phyloP scores from a whole-genome alignment of 2,329 filamentous ascomycete species.

The Cryphonectria naterciae region DNA sequence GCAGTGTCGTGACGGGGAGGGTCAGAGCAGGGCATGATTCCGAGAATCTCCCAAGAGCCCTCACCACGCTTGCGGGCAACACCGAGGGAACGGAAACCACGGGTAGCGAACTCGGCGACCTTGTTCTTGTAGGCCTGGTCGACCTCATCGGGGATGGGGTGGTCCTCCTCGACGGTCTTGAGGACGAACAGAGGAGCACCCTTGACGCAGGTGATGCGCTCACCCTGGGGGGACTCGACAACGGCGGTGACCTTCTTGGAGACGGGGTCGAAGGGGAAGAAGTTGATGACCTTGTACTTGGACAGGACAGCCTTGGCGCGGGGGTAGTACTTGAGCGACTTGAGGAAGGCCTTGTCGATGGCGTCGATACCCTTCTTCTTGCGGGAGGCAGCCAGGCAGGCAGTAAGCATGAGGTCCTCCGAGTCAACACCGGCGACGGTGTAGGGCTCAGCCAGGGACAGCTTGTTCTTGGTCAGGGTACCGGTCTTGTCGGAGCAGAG shows the following conservation, averaged over 20 bases:
- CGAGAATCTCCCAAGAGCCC: conserved; percentile 85
- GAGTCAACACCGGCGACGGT: conserved; percentile 80
- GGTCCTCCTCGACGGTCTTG: conserved; percentile 84
- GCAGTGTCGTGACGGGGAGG: conserved; percentile 89
- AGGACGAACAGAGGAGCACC: conserved; percentile 87
- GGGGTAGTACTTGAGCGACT: conserved; percentile 81
- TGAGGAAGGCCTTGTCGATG: conserved; percentile 94
- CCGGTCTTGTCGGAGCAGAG: conserved; percentile 95
- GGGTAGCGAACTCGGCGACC: conserved; percentile 86
- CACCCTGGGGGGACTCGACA: conserved; percentile 81
- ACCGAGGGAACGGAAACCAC: conserved; percentile 93
- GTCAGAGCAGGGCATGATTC: conserved; percentile 93
- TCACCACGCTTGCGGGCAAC: conserved; percentile 87
- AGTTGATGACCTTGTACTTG: conserved; percentile 84
- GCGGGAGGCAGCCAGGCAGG: conserved; percentile 84
- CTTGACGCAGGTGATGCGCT: conserved; percentile 88
- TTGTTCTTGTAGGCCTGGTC: conserved; percentile 90
- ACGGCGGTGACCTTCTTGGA: conserved; percentile 90
- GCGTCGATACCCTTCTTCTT: conserved; percentile 97
- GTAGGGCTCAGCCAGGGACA: conserved; percentile 84
- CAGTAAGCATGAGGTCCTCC: conserved; percentile 90
- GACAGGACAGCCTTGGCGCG: conserved; percentile 77
- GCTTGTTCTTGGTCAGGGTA: conserved; percentile 92
- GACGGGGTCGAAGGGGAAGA: conserved; percentile 88
- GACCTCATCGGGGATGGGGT: conserved; percentile 75